Evolutionary conservation across 169 alveolate genomes (phyloP), one percentile per base, ranked within the genome.

Genomic region (Babesia ovis): DNA sequence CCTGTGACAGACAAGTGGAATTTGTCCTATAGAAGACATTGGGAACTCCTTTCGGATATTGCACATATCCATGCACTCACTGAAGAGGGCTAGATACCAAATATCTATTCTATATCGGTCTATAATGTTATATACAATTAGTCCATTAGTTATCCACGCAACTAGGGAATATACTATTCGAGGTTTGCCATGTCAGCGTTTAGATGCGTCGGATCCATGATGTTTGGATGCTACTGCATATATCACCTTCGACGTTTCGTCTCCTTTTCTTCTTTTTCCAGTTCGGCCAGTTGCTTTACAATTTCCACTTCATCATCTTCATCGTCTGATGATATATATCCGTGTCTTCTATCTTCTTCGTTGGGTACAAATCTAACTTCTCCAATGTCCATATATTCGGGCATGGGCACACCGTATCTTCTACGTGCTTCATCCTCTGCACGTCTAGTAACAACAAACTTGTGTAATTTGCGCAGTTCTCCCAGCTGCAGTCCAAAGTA

Each of bases 341-440:
- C 87, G 37, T 34, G 68, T 39, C 58, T 57, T 6, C 87, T 35
- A 59, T 79, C 87, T 4, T 79, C 83, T 6, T 69, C 61, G 50
- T 69, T 79, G 31, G 81, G 81, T 25, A 79, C 54, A 61, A 79
- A 79, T 32, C 87, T 39, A 11, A 79, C 66, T 48, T 79, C 87
- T 51, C 43, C 87, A 20, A 79, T 46, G 41, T 79, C 83, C 51
- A 45, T 41, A 41, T 53, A 45, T 27, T 70, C 53, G 22, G 87
- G 87, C 39, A 16, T 50, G 11, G 27, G 34, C 23, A 77, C 81
- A 54, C 56, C 56, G 42, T 79, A 79, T 20, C 59, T 43, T 32
- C 23, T 43, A 3, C 87, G 68, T 1, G 87, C 87, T 27, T 79
- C 72, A 56, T 79, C 87, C 57, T 79, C 87, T 11, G 87, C 87